Conservation (phyloP, 140 eudicot genomes). For the Erigeron philadelphicus region DNA sequence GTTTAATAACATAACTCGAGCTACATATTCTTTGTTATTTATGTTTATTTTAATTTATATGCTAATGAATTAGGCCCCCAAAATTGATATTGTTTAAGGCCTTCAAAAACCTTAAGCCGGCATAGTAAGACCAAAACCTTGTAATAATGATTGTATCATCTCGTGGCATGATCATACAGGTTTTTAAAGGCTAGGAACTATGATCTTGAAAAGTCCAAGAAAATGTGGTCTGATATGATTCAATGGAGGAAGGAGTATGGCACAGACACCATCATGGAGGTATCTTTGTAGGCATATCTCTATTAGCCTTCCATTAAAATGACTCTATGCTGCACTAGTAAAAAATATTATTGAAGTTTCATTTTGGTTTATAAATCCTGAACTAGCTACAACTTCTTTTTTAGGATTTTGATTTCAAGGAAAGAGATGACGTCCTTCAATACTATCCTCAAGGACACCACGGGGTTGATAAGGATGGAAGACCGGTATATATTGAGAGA, state of each 20-base stretch:
- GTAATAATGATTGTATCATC: background rate
- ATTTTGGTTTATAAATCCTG: background rate
- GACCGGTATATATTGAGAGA: slow-evolving; percentile 89
- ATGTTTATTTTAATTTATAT: too few species aligned
- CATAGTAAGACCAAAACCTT: too few species aligned
- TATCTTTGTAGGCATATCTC: slow-evolving; percentile 12
- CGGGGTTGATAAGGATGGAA: slow-evolving; percentile 92
- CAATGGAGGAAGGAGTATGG: slow-evolving; percentile 84
- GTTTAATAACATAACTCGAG: too few species aligned
- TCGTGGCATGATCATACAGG: slow-evolving; percentile 30
- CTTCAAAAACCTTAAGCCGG: too few species aligned
- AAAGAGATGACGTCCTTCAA: slow-evolving; percentile 70
- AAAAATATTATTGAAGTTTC: background rate
- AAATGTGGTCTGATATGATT: slow-evolving; percentile 86
- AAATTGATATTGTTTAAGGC: too few species aligned
- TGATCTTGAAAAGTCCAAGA: slow-evolving; percentile 67
- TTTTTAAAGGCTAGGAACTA: slow-evolving; percentile 76
- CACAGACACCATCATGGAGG: slow-evolving; percentile 65
- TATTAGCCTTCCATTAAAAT: background rate
- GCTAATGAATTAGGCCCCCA: too few species aligned
- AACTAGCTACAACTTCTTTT: background rate
- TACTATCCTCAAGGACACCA: slow-evolving; percentile 99
- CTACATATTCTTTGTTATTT: too few species aligned
- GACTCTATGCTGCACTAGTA: background rate
- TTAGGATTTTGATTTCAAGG: slow-evolving; percentile 87